Conservation (phyloP, 345 rosid species). For the Hirschfeldia incana region DNA sequence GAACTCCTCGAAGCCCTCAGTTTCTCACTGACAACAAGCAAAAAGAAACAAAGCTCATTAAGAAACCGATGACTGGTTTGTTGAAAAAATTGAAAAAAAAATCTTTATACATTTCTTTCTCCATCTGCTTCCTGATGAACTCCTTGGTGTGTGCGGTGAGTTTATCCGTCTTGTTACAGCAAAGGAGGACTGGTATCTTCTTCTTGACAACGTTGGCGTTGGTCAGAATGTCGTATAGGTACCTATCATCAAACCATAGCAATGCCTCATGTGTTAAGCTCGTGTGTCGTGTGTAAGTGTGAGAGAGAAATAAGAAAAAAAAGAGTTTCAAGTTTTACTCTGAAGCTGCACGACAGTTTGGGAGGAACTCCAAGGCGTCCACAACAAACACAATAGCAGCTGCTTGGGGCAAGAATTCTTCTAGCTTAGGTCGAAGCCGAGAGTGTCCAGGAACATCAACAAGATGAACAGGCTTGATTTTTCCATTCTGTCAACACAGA, state of each 20-base stretch:
- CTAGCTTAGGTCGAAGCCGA: constrained; percentile 80
- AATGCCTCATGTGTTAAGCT: neutral
- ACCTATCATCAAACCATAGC: constrained; percentile 54
- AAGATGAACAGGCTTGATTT: constrained; percentile 72
- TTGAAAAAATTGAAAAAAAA: neutral
- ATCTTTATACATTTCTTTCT: constrained; percentile 85
- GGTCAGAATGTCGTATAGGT: constrained; percentile 85
- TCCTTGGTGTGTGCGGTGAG: constrained; percentile 95
- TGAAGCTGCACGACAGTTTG: constrained; percentile 68
- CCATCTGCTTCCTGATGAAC: constrained; percentile 84
- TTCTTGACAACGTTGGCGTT: constrained; percentile 72
- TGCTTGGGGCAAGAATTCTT: constrained; percentile 77
- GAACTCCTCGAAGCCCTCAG: constrained; percentile 60
- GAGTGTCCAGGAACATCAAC: constrained; percentile 97
- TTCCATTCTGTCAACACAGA: constrained; percentile 58
- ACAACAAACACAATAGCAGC: constrained; percentile 87
- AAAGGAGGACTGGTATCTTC: constrained; percentile 77
- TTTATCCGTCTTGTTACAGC: constrained; percentile 96
- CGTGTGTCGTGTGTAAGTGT: neutral
- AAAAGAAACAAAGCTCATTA: neutral
- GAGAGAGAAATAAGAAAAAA: neutral
- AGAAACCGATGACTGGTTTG: neutral
- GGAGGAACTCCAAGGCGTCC: constrained; percentile 88
- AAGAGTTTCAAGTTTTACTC: constrained; percentile 60
- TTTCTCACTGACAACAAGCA: constrained; percentile 22